A percentile compares a stretch with the other conserved stretches of the same genome.
Conservation (phyloP, 208 protist species). For the Willaertia magna region DNA sequence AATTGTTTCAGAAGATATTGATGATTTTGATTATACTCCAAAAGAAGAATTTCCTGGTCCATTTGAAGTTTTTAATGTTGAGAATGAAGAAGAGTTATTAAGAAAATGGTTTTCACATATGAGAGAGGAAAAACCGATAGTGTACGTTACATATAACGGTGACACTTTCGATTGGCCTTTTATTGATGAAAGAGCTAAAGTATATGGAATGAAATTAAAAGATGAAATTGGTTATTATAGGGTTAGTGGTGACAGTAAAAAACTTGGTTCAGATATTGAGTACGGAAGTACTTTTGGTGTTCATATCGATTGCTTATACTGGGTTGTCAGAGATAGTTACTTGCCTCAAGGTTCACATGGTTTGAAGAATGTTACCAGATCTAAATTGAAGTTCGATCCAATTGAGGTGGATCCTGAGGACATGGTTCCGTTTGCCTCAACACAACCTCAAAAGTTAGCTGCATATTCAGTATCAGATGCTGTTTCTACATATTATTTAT, state of each 20-base stretch:
- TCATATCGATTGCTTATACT: constrained; percentile 98
- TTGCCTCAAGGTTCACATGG: constrained; percentile 92
- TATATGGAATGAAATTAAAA: constrained; percentile 64
- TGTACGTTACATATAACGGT: constrained; percentile 99
- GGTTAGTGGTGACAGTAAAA: constrained; percentile 25
- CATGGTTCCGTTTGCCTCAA: constrained; percentile 89
- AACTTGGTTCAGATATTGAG: not conserved
- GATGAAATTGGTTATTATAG: constrained; percentile 39
- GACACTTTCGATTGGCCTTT: constrained; percentile 99
- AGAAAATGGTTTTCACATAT: constrained; percentile 91
- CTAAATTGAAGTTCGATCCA: constrained; percentile 97
- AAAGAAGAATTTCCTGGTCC: constrained; percentile 90
- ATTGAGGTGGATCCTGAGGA: constrained; percentile 98
- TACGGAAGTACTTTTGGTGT: constrained; percentile 33
- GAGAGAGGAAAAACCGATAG: constrained; percentile 75
- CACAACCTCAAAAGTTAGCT: constrained; percentile 87
- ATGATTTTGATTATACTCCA: constrained; percentile 98
- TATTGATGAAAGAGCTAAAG: constrained; percentile 77
- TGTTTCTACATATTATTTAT: constrained; percentile 99
- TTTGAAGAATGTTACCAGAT: constrained; percentile 93
- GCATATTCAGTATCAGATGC: constrained; percentile 99
- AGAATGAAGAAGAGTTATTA: constrained; percentile 76
- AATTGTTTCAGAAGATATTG: constrained; percentile 93
- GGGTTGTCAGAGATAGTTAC: constrained; percentile 99
- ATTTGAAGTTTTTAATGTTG: constrained; percentile 94